phyloP scores from a whole-genome alignment of 768 basidiomycete genomes.

The Boletus rubescentipes region DNA sequence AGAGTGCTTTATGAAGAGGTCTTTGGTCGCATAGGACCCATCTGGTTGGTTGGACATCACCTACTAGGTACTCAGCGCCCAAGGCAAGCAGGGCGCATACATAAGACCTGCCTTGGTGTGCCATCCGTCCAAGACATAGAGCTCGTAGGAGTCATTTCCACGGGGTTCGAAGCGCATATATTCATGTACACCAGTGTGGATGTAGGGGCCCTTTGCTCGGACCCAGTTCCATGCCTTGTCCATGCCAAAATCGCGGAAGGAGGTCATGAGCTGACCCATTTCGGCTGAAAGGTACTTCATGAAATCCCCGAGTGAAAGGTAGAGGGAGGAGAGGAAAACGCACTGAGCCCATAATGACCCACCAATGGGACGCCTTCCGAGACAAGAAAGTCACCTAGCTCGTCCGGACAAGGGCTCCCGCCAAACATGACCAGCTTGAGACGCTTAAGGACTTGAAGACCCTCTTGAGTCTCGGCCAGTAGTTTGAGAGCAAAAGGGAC shows the following conservation, averaged over 20 bases:
- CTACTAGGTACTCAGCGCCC: conserved; percentile 5
- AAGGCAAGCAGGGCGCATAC: neutral
- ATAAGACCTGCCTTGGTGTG: conserved; percentile 41
- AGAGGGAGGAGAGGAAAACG: conserved; percentile 11
- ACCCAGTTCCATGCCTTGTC: conserved; percentile 62
- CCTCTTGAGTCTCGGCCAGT: conserved; percentile 48
- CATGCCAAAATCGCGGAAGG: conserved; percentile 43
- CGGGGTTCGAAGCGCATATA: conserved; percentile 46
- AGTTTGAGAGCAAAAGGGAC: conserved; percentile 44
- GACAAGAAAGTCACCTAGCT: conserved; percentile 50
- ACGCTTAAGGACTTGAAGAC: conserved; percentile 38
- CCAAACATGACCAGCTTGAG: conserved; percentile 53
- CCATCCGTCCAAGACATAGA: conserved; percentile 52
- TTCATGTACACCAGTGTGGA: conserved; percentile 16
- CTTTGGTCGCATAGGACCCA: conserved; percentile 54
- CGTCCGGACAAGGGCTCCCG: conserved; percentile 53
- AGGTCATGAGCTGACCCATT: conserved; percentile 45
- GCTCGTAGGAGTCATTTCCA: conserved; percentile 44
- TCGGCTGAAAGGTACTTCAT: conserved; percentile 13
- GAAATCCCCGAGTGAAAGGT: neutral
- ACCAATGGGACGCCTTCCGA: conserved; percentile 49
- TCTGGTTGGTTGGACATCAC: conserved; percentile 45
- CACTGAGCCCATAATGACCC: conserved; percentile 50
- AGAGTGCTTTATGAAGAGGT: conserved; percentile 51
- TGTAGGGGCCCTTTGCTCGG: conserved; percentile 31